Conservation (phyloP, 495 filamentous ascomycete species). For the Neurospora sp. region DNA sequence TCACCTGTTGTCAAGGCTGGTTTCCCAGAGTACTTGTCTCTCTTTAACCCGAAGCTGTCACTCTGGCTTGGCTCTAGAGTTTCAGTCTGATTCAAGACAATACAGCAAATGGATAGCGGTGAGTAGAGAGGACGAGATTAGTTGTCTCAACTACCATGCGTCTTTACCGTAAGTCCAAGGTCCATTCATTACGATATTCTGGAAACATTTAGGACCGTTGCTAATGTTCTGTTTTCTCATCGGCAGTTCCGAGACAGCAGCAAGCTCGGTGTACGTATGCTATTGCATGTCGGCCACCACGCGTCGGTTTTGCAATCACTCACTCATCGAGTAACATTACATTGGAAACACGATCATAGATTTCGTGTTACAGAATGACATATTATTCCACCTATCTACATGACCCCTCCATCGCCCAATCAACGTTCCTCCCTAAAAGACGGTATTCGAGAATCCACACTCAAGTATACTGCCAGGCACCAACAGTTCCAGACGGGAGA, state of each 20-base stretch:
- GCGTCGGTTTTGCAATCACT: neutral
- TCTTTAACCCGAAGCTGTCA: neutral
- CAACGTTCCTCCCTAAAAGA: neutral
- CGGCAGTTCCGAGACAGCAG: neutral
- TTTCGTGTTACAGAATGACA: neutral
- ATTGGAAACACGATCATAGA: neutral
- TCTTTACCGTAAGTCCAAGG: neutral
- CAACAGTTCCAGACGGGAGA: slow-evolving; percentile 5
- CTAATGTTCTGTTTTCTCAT: neutral
- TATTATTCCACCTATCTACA: neutral
- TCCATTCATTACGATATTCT: neutral
- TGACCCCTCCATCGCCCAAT: neutral
- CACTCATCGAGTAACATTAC: neutral
- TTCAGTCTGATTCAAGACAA: neutral
- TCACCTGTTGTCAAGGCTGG: neutral
- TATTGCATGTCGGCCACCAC: neutral
- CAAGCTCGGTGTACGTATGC: neutral
- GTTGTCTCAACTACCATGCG: neutral
- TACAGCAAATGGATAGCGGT: neutral
- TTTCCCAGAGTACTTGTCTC: neutral
- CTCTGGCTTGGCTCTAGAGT: neutral
- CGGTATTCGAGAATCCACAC: neutral
- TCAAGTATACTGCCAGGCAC: slow-evolving; percentile 28
- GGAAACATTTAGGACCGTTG: neutral
- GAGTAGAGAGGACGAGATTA: neutral